These are phyloP conservation scores for Conticribra guillardii DNA, from an alignment of 108 stramenopile species.

Conservation along the genomic window DNA sequence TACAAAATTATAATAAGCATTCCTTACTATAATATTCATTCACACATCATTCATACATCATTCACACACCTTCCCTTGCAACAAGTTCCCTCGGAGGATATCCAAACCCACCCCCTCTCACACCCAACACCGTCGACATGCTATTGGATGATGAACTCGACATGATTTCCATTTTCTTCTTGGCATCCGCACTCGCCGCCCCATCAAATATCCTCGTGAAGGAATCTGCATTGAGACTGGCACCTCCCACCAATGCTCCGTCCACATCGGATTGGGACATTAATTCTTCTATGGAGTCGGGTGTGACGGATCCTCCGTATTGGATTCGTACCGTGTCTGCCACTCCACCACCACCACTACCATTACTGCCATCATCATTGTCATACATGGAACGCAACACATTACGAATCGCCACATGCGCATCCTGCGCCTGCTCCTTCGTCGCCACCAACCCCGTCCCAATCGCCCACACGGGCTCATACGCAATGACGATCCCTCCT, in stretches of 20 bases:
- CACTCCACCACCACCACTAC: constrained; percentile 14
- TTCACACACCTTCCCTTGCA: constrained; percentile 2
- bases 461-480: constrained; percentile 96
- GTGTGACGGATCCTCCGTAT: constrained; percentile 74
- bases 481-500: constrained; percentile 74
- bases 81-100: constrained; percentile 13
- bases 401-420: constrained; percentile 55
- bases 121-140: too few relatives aligned
- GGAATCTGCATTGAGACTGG: constrained; percentile 66
- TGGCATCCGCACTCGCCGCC: constrained; percentile 11
- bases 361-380: too few relatives aligned
- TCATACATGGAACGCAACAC: constrained; percentile 46
- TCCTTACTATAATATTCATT: too few relatives aligned
- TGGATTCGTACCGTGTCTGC: constrained; percentile 51
- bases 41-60: too few relatives aligned
- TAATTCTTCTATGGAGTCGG: constrained; percentile 55
- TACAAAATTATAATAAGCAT: too few relatives aligned
- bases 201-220: constrained; percentile 79
- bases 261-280: constrained; percentile 70
- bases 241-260: constrained; percentile 75
- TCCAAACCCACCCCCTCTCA: too few relatives aligned
- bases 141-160: neutral
- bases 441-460: constrained; percentile 93
- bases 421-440: constrained; percentile 68
- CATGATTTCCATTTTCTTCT: constrained; percentile 17